Conservation (phyloP, 306 rosid species). For the Gynostemma pentaphyllum region DNA sequence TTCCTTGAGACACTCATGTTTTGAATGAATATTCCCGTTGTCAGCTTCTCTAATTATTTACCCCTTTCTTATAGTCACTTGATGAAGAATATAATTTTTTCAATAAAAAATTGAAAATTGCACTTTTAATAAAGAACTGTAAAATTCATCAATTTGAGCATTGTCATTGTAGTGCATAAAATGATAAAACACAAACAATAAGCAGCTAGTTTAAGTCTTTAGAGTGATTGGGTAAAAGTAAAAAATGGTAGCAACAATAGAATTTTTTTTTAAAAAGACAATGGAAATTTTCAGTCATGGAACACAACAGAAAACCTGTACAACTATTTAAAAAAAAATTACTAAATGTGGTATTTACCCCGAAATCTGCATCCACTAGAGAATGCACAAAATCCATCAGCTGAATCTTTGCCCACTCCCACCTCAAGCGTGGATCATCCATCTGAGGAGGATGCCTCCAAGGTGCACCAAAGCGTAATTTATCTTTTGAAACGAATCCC, state of each 20-base stretch:
- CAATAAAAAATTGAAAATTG: background rate
- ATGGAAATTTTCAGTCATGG: background rate
- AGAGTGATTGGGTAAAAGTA: background rate
- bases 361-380: conserved; percentile 66
- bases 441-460: conserved; percentile 90
- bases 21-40: background rate
- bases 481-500: conserved; percentile 59
- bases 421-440: conserved; percentile 38
- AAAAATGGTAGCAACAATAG: background rate
- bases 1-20: background rate
- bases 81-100: background rate
- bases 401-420: conserved; percentile 83
- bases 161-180: background rate
- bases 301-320: conserved; percentile 3
- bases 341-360: conserved; percentile 41
- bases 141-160: background rate
- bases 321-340: no score
- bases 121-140: background rate
- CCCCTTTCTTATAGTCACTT: background rate
- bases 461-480: conserved; percentile 85
- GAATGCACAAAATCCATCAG: conserved; percentile 80
- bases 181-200: background rate
- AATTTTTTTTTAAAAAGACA: no score
- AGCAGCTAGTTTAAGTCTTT: background rate
- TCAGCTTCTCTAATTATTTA: background rate